Base-by-base conservation (phyloP, 768 basidiomycete species). In the Pleurotus giganteus region DNA sequence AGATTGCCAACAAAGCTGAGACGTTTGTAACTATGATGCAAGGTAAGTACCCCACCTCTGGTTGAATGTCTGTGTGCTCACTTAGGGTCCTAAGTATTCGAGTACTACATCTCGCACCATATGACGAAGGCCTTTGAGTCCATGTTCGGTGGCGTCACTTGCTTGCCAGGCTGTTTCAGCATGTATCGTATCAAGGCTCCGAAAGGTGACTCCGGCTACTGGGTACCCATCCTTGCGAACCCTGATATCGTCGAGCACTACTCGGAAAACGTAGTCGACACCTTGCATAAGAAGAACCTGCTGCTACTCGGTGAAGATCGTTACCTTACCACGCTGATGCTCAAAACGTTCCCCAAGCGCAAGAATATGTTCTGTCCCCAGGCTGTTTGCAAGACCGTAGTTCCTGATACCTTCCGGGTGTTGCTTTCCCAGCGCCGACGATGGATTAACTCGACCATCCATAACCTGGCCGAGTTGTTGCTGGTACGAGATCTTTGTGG, bases 21-120 rank as follows among this genome's bases (percentile, higher is more conserved):
- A 94, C 94, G 9, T 98, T 96, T 77, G 95, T 98, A 41, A 98
- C 96, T 13, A 98, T 99, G 97, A 98, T 99, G 73, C 97, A 99
- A 81, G 95, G 96, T 95, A 54, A 43, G 90, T 73, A 42, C 29
- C 39, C 58, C 39, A 23, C 41, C 45, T 54, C 27, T 32, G 31
- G 49, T 24, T 13, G 15, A 8, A 15, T 19, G 17, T 46, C 28
- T 44, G 26, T 58, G 43, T 59, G 65, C 13, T 65, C 31, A 15
- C 27, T 1, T 4, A 24, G 9, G 53, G 27, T 55, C 57, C 54
- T 13, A 61, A 98, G 97, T 98, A 54, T 99, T 99, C 69, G 96
- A 99, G 72, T 99, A 99, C 71, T 99, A 98, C 78, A 97, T 98
- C 73, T 98, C 97, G 7, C 97, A 99, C 68, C 96, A 98, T 69